Evolutionary conservation across 2,329 filamentous ascomycete genomes (phyloP).

Genomic region (Aspergillus tamarii): DNA sequence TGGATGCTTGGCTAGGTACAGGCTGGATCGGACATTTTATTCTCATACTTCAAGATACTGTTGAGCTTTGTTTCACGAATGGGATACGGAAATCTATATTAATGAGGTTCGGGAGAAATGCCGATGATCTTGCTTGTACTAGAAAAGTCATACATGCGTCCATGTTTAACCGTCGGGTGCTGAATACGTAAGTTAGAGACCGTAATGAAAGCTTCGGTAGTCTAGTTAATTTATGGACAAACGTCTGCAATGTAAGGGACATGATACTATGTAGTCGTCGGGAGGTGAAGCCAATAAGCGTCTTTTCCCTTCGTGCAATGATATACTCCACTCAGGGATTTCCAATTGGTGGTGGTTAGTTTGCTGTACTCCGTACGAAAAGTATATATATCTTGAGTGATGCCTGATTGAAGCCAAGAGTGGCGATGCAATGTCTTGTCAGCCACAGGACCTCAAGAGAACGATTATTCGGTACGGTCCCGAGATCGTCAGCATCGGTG

Average conservation of each 20-base stretch:
- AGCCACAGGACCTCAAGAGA: background rate
- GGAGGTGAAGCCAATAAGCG: background rate
- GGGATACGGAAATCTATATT: slow-evolving; percentile 20
- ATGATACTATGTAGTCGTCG: background rate
- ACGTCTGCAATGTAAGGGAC: background rate
- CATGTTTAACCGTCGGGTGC: background rate
- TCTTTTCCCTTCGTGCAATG: background rate
- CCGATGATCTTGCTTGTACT: background rate
- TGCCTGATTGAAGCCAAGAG: slow-evolving; percentile 4
- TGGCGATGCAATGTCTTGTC: slow-evolving; percentile 1
- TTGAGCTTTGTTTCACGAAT: slow-evolving; percentile 24
- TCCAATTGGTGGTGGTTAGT: background rate
- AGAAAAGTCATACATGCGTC: slow-evolving; percentile 12
- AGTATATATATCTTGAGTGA: slow-evolving; percentile 1
- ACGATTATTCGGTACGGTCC: background rate
- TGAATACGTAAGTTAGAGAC: background rate
- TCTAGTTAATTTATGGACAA: background rate
- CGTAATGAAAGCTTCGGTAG: background rate
- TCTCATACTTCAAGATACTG: slow-evolving; percentile 18
- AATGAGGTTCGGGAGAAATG: slow-evolving; percentile 1
- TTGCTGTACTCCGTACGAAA: background rate
- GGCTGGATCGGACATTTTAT: slow-evolving; percentile 10
- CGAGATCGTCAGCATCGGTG: background rate
- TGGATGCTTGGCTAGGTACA: slow-evolving; percentile 9
- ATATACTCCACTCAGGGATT: background rate